phyloP scores from a whole-genome alignment of 1,284 basidiomycete species.

The Melanopsichium pennsylvanicum region DNA sequence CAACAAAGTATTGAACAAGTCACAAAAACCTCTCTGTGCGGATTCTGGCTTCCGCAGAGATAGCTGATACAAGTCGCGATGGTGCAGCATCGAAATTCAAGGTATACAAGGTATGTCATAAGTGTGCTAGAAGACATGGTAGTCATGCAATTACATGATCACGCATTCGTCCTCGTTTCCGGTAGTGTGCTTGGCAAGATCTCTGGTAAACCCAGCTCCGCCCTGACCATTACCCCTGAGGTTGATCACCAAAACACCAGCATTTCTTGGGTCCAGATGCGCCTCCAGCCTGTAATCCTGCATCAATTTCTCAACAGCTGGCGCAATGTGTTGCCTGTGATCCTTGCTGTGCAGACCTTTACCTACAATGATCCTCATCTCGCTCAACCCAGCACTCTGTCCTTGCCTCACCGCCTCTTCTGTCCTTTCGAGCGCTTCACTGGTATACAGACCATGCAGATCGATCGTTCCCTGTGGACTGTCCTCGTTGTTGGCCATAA shows the following conservation, averaged over 20 bases:
- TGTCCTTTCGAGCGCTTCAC: constrained; percentile 72
- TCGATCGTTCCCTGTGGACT: constrained; percentile 67
- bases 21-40: no score
- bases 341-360: constrained; percentile 82
- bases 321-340: constrained; percentile 86
- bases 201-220: constrained; percentile 54
- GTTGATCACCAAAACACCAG: constrained; percentile 84
- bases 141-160: constrained; percentile 28
- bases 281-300: constrained; percentile 80
- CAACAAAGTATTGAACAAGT: no score
- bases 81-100: no score
- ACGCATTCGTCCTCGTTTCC: constrained; percentile 57
- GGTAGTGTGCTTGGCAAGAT: constrained; percentile 54
- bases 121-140: no score
- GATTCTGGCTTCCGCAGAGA: no score
- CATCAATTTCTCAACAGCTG: constrained; percentile 89
- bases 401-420: constrained; percentile 74
- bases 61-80: no score
- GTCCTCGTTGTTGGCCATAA: constrained; percentile 67
- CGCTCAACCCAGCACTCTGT: constrained; percentile 73
- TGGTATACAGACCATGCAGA: constrained; percentile 89
- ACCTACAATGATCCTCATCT: constrained; percentile 87
- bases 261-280: constrained; percentile 80
- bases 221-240: constrained; percentile 70
- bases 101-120: no score